phyloP scores from a whole-genome alignment of 73 alveolate genomes.

The Paramecium bursaria region DNA sequence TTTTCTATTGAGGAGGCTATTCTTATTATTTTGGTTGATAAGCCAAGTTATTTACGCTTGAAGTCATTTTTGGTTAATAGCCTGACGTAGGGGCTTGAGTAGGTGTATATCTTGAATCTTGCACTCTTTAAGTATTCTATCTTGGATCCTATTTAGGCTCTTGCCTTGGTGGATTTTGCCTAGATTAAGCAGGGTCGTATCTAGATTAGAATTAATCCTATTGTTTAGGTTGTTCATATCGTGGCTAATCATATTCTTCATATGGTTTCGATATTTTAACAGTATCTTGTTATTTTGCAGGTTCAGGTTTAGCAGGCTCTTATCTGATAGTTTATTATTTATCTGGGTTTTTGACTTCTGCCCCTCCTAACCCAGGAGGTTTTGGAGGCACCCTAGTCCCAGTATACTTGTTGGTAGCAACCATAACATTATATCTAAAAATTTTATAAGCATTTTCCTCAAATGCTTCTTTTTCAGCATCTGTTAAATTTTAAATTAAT shows the following conservation, averaged over 20 bases:
- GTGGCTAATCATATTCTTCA: neutral
- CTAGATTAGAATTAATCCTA: no score
- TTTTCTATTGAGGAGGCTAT: neutral
- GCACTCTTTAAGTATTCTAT: no score
- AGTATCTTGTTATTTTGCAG: neutral
- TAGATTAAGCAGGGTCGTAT: no score
- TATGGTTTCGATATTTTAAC: neutral
- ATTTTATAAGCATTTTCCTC: neutral
- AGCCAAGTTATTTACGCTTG: neutral
- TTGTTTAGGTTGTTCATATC: slow-evolving; percentile 4
- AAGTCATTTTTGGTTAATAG: neutral
- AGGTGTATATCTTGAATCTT: neutral
- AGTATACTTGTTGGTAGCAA: neutral
- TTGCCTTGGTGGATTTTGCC: neutral
- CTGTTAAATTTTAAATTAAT: neutral
- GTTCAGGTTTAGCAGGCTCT: neutral
- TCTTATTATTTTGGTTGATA: neutral
- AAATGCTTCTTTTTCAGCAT: slow-evolving; percentile 28
- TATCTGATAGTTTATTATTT: neutral
- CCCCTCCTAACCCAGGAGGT: no score
- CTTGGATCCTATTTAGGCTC: no score
- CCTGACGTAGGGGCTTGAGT: neutral
- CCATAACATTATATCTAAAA: slow-evolving; percentile 10
- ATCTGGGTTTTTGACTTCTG: no score
- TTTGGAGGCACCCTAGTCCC: slow-evolving; percentile 15